Evolutionary conservation across 176 grass and related monocot genomes (phyloP).

Genomic region (Oryza glaberrima): DNA sequence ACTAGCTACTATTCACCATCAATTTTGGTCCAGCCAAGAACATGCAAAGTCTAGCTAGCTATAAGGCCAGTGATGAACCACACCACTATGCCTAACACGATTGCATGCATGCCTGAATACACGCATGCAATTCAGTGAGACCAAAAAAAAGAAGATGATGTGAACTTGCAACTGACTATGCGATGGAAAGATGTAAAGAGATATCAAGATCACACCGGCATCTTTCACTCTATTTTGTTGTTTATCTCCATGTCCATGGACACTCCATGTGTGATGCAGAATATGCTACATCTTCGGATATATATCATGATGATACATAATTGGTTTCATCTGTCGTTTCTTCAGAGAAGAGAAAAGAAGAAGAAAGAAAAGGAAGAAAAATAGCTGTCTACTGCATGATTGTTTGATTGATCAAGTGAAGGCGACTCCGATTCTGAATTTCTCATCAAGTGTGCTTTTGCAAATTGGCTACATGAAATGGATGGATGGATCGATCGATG

Average conservation of each 20-base stretch:
- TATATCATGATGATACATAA: slow-evolving; percentile 16
- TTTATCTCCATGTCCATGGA: not conserved
- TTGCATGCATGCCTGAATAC: slow-evolving; percentile 1
- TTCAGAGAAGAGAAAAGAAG: not conserved
- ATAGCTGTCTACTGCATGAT: not conserved
- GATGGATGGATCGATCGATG: not conserved
- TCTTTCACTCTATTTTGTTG: not conserved
- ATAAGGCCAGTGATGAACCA: slow-evolving; percentile 30
- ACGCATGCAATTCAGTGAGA: slow-evolving; percentile 7
- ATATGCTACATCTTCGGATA: not conserved
- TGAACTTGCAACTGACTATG: slow-evolving; percentile 32
- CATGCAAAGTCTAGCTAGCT: not conserved
- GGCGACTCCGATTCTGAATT: not conserved
- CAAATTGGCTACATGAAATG: slow-evolving; percentile 15
- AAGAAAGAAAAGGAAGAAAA: not conserved
- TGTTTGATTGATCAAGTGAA: slow-evolving; percentile 7
- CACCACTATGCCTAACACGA: slow-evolving; percentile 37
- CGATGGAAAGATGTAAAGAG: not conserved
- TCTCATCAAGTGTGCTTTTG: slow-evolving; percentile 13
- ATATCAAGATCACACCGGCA: not conserved
- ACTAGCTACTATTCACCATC: not conserved
- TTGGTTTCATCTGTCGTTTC: slow-evolving; percentile 10
- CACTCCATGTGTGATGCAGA: slow-evolving; percentile 6
- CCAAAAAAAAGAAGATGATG: slow-evolving; percentile 2
- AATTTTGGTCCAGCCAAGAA: slow-evolving; percentile 16